Conservation (phyloP, 768 basidiomycete genomes). For the Trametes villosa region DNA sequence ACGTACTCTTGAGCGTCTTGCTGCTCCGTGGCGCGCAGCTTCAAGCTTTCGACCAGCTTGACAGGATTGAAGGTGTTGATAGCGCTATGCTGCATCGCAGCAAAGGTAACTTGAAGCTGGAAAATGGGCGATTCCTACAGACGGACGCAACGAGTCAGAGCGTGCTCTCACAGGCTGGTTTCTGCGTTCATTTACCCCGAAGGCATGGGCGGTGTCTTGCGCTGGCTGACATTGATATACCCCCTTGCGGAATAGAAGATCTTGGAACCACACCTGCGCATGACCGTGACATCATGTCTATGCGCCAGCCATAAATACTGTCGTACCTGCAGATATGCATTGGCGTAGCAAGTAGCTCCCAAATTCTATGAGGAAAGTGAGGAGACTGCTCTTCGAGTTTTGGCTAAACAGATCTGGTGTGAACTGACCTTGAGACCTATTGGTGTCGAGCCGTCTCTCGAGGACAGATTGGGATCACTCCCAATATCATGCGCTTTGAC, state of each 20-base stretch:
- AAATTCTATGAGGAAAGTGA: slow-evolving; percentile 64
- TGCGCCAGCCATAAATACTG: slow-evolving; percentile 1
- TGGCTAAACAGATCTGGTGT: neutral
- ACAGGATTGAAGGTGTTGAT: slow-evolving; percentile 79
- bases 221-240: slow-evolving; percentile 79
- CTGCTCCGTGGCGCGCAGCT: slow-evolving; percentile 82
- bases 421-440: slow-evolving; percentile 72
- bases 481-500: slow-evolving; percentile 57
- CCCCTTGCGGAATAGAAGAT: slow-evolving; percentile 76
- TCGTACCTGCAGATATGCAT: slow-evolving; percentile 87
- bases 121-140: slow-evolving; percentile 78
- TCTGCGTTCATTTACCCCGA: slow-evolving; percentile 44
- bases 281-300: neutral
- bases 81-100: slow-evolving; percentile 78
- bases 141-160: no score
- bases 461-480: slow-evolving; percentile 53
- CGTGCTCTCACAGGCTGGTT: no score
- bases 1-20: slow-evolving; percentile 96
- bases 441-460: slow-evolving; percentile 59
- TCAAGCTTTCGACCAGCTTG: slow-evolving; percentile 83
- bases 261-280: slow-evolving; percentile 88
- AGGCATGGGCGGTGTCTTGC: slow-evolving; percentile 47
- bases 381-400: neutral
- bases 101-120: slow-evolving; percentile 79
- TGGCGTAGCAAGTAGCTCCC: slow-evolving; percentile 96